phyloP scores from a whole-genome alignment of 306 rosid genomes.

The Heteromeles arbutifolia region DNA sequence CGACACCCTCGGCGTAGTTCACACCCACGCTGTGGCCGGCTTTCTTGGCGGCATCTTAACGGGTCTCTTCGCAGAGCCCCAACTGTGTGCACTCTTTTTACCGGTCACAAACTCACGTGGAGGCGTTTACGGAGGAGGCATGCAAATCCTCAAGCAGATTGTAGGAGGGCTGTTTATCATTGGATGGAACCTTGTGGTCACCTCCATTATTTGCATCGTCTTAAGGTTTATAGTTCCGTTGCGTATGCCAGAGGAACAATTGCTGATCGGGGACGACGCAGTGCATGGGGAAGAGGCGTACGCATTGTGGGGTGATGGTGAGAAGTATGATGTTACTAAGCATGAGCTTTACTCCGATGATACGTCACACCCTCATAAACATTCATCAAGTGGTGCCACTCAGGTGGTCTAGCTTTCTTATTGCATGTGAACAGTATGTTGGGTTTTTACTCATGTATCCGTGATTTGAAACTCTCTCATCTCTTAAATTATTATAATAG shows the following conservation, averaged over 20 bases:
- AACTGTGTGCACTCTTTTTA: slow-evolving; percentile 31
- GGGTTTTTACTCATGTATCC: too few relatives aligned
- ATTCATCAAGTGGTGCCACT: slow-evolving; percentile 1
- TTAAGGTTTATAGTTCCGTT: slow-evolving; percentile 26
- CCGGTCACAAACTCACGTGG: slow-evolving; percentile 31
- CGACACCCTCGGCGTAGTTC: slow-evolving; percentile 58
- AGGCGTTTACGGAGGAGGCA: slow-evolving; percentile 43
- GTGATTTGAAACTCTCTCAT: too few relatives aligned
- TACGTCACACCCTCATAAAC: neutral
- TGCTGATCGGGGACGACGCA: slow-evolving; percentile 49
- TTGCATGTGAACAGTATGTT: too few relatives aligned
- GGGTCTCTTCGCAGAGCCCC: slow-evolving; percentile 49
- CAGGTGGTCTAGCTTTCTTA: neutral
- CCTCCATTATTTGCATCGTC: slow-evolving; percentile 38
- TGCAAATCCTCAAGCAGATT: slow-evolving; percentile 44
- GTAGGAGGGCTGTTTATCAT: slow-evolving; percentile 38
- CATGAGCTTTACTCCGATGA: neutral
- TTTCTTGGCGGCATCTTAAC: slow-evolving; percentile 50
- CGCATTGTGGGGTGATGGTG: slow-evolving; percentile 61
- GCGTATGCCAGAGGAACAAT: slow-evolving; percentile 51
- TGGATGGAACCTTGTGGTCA: slow-evolving; percentile 43
- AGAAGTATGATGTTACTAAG: slow-evolving; percentile 13
- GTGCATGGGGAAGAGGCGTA: slow-evolving; percentile 68
- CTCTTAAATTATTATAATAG: too few relatives aligned
- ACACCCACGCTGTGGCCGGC: slow-evolving; percentile 62